Percentiles rank a stretch among this genome's conserved stretches.
These are phyloP conservation scores for Globisporangium irregulare DNA, from an alignment of 352 stramenopile species.

Conservation along the genomic window DNA sequence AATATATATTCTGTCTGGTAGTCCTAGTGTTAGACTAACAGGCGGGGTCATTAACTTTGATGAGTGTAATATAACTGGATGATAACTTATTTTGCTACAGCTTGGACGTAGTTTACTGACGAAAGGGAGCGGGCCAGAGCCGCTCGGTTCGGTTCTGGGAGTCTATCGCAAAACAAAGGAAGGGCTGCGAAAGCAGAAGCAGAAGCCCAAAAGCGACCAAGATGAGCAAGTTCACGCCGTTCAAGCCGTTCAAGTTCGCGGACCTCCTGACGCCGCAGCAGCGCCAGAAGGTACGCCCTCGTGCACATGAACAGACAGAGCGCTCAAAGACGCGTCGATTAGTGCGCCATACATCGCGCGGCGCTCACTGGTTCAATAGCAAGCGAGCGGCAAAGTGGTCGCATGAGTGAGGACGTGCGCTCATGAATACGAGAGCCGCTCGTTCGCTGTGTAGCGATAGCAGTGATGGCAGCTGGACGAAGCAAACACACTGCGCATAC, in stretches of 20 bases:
- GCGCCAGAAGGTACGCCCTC: constrained; percentile 53
- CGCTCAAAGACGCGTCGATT: neutral
- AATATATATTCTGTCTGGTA: neutral
- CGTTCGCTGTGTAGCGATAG: neutral
- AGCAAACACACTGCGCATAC: no score
- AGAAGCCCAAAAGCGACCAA: constrained; percentile 16
- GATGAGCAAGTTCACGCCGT: constrained; percentile 84
- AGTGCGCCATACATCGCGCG: neutral
- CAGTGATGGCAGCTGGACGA: neutral
- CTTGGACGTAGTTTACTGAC: neutral
- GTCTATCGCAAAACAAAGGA: constrained; percentile 13
- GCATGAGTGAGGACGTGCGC: neutral
- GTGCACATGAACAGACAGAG: neutral
- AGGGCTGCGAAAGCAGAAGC: constrained; percentile 14
- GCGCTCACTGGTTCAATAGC: neutral
- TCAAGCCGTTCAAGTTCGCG: constrained; percentile 80
- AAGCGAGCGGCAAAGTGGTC: neutral
- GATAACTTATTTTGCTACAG: neutral
- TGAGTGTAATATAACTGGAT: neutral
- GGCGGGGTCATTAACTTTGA: neutral
- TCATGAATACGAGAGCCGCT: neutral
- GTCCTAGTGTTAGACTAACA: neutral
- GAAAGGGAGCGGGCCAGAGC: neutral
- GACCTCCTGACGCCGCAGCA: constrained; percentile 63
- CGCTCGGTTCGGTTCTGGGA: constrained; percentile 10